Conservation (phyloP, 257 asterid genomes). For the Solanum ossicruentum region DNA sequence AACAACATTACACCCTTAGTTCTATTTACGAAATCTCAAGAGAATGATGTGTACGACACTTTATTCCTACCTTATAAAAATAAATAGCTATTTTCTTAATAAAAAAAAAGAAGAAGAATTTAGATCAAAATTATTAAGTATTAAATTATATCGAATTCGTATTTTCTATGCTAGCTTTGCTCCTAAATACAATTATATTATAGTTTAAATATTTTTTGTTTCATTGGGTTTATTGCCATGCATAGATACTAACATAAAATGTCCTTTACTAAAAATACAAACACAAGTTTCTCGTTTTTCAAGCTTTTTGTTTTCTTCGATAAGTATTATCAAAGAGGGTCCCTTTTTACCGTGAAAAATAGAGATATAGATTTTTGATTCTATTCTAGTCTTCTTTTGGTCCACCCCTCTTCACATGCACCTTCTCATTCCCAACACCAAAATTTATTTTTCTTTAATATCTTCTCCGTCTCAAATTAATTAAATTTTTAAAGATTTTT, state of each 20-base stretch:
- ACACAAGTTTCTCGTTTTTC: neutral
- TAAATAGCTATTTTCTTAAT: no score
- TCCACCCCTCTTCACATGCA: neutral
- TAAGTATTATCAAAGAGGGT: neutral
- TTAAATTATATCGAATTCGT: neutral
- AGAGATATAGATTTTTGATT: neutral
- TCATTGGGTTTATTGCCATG: neutral
- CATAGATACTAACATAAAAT: neutral
- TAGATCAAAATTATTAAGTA: neutral
- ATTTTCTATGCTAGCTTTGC: neutral
- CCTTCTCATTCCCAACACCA: neutral
- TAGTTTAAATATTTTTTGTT: neutral
- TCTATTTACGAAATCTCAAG: no score
- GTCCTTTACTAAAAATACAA: neutral
- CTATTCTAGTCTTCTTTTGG: neutral
- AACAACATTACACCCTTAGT: no score
- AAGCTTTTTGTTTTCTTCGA: neutral
- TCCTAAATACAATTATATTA: neutral
- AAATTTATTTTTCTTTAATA: neutral
- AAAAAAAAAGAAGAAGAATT: no score
- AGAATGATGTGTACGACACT: no score
- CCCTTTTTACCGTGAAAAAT: neutral
- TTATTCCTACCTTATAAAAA: no score
- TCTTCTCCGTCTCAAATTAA: no score
- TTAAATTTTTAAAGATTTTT: no score